Evolutionary conservation across 768 basidiomycete species (phyloP).

Genomic region (Termitomyces sp.): DNA sequence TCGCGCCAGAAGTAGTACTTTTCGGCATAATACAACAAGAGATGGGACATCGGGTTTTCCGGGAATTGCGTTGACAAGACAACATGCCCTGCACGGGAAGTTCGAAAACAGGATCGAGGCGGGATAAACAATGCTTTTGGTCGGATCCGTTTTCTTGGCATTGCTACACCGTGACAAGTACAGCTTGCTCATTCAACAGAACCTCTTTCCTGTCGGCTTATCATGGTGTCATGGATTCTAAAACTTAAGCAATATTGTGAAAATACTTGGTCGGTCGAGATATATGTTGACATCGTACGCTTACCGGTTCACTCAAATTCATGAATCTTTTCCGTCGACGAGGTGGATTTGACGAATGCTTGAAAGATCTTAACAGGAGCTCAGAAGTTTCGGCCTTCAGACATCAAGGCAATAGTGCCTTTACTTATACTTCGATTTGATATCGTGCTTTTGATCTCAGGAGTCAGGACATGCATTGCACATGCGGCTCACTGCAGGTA

Average conservation of each 20-base stretch:
- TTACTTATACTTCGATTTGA: not conserved
- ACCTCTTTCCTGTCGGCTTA: no score
- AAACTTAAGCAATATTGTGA: not conserved
- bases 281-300: not conserved
- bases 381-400: not conserved
- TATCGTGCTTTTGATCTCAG: not conserved
- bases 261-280: not conserved
- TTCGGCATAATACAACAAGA: not conserved
- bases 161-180: no score
- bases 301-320: not conserved
- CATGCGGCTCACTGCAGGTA: not conserved
- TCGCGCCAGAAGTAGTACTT: not conserved
- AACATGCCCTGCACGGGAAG: not conserved
- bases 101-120: not conserved
- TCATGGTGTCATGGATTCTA: not conserved
- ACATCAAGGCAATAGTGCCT: not conserved
- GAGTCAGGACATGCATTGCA: no score
- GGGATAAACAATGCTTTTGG: not conserved
- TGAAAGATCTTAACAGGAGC: no score
- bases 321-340: not conserved
- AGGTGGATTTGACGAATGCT: no score
- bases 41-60: not conserved
- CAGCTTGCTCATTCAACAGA: no score
- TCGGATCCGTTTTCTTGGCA: not conserved
- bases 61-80: not conserved